phyloP scores from a whole-genome alignment of 1,284 basidiomycete genomes.

The Cutaneotrichosporon arboriforme region DNA sequence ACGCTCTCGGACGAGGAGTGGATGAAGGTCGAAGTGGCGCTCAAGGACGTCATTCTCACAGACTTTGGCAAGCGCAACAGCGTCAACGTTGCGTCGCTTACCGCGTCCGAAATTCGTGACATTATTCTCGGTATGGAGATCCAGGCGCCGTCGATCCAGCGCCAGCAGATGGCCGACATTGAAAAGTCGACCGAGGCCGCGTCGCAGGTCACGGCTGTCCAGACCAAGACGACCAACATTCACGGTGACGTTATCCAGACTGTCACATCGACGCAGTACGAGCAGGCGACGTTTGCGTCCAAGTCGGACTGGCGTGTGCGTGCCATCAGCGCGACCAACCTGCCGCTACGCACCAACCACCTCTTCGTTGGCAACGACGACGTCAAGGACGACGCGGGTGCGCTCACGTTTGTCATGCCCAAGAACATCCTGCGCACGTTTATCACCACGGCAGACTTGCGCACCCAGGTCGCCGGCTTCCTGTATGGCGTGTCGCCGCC shows the following conservation, averaged over 20 bases:
- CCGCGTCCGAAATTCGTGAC: slow-evolving; percentile 91
- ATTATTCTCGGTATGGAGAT: slow-evolving; percentile 92
- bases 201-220: slow-evolving; percentile 90
- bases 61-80: slow-evolving; percentile 99
- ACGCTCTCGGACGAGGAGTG: slow-evolving; percentile 91
- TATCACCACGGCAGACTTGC: slow-evolving; percentile 86
- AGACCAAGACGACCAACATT: slow-evolving; percentile 96
- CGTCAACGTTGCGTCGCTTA: slow-evolving; percentile 96
- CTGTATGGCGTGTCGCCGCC: slow-evolving; percentile 88
- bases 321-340: slow-evolving; percentile 91
- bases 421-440: slow-evolving; percentile 97
- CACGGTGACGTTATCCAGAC: slow-evolving; percentile 96
- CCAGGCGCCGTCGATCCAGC: slow-evolving; percentile 60
- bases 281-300: slow-evolving; percentile 93
- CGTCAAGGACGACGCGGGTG: slow-evolving; percentile 92
- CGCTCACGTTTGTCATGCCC: slow-evolving; percentile 90
- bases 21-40: slow-evolving; percentile 98
- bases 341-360: slow-evolving; percentile 92
- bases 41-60: slow-evolving; percentile 86
- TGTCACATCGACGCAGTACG: slow-evolving; percentile 96
- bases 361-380: slow-evolving; percentile 98
- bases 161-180: slow-evolving; percentile 98
- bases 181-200: slow-evolving; percentile 95
- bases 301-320: slow-evolving; percentile 99
- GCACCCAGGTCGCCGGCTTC: slow-evolving; percentile 92